These are phyloP conservation scores for Ramularia collo-cygni DNA, from an alignment of 2,329 filamentous ascomycete genomes.

Conservation along the genomic window DNA sequence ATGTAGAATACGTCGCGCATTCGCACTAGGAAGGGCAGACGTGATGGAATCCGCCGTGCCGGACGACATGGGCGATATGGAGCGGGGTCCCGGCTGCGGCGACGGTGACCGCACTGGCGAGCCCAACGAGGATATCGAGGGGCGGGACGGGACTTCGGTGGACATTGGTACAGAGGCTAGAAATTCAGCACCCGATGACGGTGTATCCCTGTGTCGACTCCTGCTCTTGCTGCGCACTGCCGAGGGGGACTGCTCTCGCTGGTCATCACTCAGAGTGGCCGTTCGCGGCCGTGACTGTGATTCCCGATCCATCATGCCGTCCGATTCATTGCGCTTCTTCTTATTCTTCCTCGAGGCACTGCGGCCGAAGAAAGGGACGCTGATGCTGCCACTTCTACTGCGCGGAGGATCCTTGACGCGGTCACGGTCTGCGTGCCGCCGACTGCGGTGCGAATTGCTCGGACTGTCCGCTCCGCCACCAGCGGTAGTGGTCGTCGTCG, in stretches of 20 bases:
- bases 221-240: slow-evolving; percentile 32
- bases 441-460: slow-evolving; percentile 14
- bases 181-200: slow-evolving; percentile 33
- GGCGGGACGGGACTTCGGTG: slow-evolving; percentile 22
- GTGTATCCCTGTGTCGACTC: slow-evolving; percentile 53
- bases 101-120: slow-evolving; percentile 21
- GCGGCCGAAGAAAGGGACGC: slow-evolving; percentile 13
- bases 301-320: slow-evolving; percentile 14
- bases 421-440: slow-evolving; percentile 9
- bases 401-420: slow-evolving; percentile 17
- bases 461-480: slow-evolving; percentile 6
- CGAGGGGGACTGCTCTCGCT: slow-evolving; percentile 36
- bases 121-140: slow-evolving; percentile 26
- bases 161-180: slow-evolving; percentile 27
- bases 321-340: slow-evolving; percentile 21
- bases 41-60: slow-evolving; percentile 24
- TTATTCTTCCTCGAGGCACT: slow-evolving; percentile 20
- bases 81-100: slow-evolving; percentile 19
- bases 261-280: slow-evolving; percentile 40
- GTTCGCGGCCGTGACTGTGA: slow-evolving; percentile 38
- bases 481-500: slow-evolving; percentile 37
- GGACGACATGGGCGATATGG: slow-evolving; percentile 27
- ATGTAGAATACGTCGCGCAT: slow-evolving; percentile 59
- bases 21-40: slow-evolving; percentile 40
- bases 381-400: slow-evolving; percentile 22